These are phyloP conservation scores for Neophaeococcomyces mojaviensis DNA, from an alignment of 2,329 filamentous ascomycete species.

Conservation along the genomic window DNA sequence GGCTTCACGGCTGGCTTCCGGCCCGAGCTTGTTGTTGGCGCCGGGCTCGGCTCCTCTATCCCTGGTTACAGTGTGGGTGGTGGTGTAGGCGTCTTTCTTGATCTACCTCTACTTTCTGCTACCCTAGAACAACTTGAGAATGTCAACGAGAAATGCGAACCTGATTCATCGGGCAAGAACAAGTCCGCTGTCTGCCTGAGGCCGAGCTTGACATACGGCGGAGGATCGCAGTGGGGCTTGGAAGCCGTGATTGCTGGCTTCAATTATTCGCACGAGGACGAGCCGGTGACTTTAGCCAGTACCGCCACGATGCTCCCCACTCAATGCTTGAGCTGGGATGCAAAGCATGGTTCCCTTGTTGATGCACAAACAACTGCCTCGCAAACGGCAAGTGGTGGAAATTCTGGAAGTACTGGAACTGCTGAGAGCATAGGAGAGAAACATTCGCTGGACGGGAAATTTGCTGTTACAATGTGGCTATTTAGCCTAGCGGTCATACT, in stretches of 20 bases:
- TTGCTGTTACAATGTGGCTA: too few species aligned
- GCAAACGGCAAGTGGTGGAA: too few species aligned
- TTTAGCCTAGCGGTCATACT: too few species aligned
- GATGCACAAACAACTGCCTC: background rate
- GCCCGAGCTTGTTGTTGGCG: background rate
- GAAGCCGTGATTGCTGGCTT: background rate
- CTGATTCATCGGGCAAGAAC: background rate
- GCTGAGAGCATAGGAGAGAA: too few species aligned
- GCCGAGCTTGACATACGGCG: background rate
- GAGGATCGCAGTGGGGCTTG: background rate
- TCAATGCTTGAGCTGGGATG: background rate
- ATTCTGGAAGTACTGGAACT: too few species aligned
- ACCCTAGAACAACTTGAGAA: constrained; percentile 17
- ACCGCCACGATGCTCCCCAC: background rate
- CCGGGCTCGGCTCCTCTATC: constrained; percentile 5
- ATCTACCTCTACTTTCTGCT: constrained; percentile 20
- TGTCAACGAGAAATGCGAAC: constrained; percentile 21
- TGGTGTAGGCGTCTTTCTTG: constrained; percentile 21
- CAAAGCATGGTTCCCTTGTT: background rate
- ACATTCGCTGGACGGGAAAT: too few species aligned
- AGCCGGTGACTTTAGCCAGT: background rate
- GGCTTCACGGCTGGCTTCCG: background rate
- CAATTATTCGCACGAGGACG: background rate
- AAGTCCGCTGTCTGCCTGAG: background rate
- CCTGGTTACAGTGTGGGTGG: constrained; percentile 12